Conservation (phyloP, 495 filamentous ascomycete species). For the Schizothecium vesticola region DNA sequence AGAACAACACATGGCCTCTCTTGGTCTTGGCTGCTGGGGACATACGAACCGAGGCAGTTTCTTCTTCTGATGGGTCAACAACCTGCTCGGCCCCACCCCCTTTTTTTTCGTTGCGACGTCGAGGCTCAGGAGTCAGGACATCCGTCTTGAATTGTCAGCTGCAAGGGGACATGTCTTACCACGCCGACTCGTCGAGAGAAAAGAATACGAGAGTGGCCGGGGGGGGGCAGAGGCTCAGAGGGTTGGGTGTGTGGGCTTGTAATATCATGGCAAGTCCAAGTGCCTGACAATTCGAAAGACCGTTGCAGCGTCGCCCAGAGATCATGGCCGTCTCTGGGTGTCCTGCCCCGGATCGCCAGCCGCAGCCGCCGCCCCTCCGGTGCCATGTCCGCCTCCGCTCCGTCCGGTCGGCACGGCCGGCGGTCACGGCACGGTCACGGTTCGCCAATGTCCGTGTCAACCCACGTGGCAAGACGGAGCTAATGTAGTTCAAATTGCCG, state of each 20-base stretch:
- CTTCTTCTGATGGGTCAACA: neutral
- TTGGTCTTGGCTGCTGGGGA: constrained; percentile 6
- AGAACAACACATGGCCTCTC: constrained; percentile 21
- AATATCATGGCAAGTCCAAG: neutral
- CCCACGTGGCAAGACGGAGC: neutral
- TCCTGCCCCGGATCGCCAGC: neutral
- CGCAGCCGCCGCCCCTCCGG: neutral
- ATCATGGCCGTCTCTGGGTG: neutral
- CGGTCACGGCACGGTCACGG: neutral
- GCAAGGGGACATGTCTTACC: neutral
- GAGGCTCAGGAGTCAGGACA: neutral
- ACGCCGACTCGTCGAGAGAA: neutral
- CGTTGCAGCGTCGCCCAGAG: neutral
- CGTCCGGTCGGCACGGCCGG: neutral
- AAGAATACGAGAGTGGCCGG: neutral
- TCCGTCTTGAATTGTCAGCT: neutral
- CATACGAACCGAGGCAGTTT: neutral
- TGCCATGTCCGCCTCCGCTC: neutral
- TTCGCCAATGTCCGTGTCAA: neutral
- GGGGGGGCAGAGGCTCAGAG: neutral
- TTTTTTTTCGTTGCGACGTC: neutral
- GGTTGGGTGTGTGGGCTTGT: neutral
- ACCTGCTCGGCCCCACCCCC: neutral
- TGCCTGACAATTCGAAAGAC: neutral
- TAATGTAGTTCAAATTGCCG: neutral